These are phyloP conservation scores for Durotheca rogersii DNA, from an alignment of 495 filamentous ascomycete species.

Conservation along the genomic window DNA sequence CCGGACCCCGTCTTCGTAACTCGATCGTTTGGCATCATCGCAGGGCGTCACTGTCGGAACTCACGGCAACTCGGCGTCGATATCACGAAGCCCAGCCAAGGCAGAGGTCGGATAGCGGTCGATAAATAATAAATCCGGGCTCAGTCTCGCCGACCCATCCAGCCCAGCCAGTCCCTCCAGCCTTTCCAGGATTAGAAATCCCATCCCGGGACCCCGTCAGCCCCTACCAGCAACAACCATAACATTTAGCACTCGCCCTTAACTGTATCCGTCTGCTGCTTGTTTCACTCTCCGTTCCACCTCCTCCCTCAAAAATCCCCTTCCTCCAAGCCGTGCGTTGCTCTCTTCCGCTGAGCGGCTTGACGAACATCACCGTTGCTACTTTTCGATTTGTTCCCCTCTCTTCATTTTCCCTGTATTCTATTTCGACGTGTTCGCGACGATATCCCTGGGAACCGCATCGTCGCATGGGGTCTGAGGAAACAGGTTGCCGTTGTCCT, in stretches of 20 bases:
- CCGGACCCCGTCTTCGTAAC: neutral
- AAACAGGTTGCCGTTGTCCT: slow-evolving; percentile 24
- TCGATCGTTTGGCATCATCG: neutral
- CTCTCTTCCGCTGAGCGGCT: slow-evolving; percentile 5
- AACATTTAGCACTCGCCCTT: slow-evolving; percentile 13
- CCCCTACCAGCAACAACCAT: slow-evolving; percentile 1
- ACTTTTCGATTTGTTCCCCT: too few species aligned
- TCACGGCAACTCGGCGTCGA: neutral
- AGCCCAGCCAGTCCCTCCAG: slow-evolving; percentile 9
- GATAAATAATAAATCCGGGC: too few species aligned
- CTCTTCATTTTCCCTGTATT: slow-evolving; percentile 7
- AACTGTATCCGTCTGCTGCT: slow-evolving; percentile 8
- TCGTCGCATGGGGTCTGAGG: slow-evolving; percentile 35
- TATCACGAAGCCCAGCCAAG: too few species aligned
- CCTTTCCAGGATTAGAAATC: slow-evolving; percentile 16
- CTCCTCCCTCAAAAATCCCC: slow-evolving; percentile 16
- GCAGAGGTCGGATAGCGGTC: too few species aligned
- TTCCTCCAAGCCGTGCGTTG: slow-evolving; percentile 2
- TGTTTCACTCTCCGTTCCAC: slow-evolving; percentile 22
- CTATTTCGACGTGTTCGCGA: slow-evolving; percentile 10
- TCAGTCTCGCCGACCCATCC: too few species aligned
- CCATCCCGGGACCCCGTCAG: slow-evolving; percentile 8
- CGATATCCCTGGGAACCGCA: slow-evolving; percentile 5
- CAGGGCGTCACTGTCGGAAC: too few species aligned
- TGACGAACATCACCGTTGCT: slow-evolving; percentile 10